phyloP scores from a whole-genome alignment of 2,329 filamentous ascomycete species.

The Pseudogymnoascus sp. region DNA sequence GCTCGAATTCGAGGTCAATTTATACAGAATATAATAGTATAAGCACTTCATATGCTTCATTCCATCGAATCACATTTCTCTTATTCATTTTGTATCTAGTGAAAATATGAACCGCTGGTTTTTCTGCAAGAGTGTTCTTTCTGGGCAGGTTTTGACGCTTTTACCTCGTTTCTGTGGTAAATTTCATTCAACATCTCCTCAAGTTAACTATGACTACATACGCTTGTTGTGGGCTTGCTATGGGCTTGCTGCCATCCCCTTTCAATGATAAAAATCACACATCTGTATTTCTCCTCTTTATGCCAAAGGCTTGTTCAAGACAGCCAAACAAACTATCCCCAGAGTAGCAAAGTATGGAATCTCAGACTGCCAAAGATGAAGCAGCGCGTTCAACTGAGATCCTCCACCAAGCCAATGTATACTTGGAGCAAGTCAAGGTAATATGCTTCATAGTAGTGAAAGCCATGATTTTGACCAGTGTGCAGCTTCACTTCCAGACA shows the following conservation, averaged over 20 bases:
- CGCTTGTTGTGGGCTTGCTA: neutral
- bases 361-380: neutral
- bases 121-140: neutral
- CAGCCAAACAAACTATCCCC: neutral
- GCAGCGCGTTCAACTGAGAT: neutral
- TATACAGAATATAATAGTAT: neutral
- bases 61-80: neutral
- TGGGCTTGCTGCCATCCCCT: neutral
- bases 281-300: no score
- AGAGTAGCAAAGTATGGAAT: neutral
- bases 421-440: slow-evolving; percentile 3
- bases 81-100: neutral
- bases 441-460: neutral
- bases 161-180: no score
- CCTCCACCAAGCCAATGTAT: neutral
- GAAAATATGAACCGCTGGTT: neutral
- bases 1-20: neutral
- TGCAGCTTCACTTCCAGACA: neutral
- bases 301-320: neutral
- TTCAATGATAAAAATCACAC: neutral
- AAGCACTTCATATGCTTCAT: neutral
- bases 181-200: neutral
- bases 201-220: neutral
- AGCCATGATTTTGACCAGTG: neutral
- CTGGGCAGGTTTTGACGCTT: neutral